Conservation (phyloP, 1,284 basidiomycete species). For the Heterobasidion annosum region DNA sequence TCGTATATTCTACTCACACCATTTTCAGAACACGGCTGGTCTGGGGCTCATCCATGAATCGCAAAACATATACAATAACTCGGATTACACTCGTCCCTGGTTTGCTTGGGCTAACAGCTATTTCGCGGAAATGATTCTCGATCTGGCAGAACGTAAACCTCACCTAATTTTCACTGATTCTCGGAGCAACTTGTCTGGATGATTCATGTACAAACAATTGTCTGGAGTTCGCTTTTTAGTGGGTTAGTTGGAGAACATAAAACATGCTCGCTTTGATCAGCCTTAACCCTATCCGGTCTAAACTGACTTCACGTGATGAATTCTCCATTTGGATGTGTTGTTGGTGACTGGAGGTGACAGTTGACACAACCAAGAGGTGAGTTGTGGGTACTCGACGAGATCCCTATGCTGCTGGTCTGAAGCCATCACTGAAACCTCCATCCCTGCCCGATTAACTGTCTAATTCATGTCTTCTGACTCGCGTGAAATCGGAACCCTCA, state of each 20-base stretch:
- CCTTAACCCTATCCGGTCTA: background rate
- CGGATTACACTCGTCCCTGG: conserved; percentile 66
- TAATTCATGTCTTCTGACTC: conserved; percentile 43
- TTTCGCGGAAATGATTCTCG: conserved; percentile 72
- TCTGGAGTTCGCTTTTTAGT: background rate
- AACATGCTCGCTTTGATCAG: background rate
- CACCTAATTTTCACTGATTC: conserved; percentile 48
- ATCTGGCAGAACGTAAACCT: conserved; percentile 66
- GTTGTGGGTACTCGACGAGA: no score
- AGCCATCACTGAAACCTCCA: no score
- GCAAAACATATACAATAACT: conserved; percentile 48
- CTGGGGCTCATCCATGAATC: conserved; percentile 77
- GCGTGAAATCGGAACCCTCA: conserved; percentile 85
- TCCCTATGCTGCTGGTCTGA: no score
- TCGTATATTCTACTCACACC: background rate
- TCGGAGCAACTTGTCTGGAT: conserved; percentile 14
- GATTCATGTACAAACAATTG: background rate
- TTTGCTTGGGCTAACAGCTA: conserved; percentile 81
- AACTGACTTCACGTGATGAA: background rate
- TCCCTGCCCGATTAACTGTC: background rate
- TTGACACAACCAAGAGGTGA: no score
- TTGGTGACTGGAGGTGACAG: background rate
- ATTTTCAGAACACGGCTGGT: conserved; percentile 52
- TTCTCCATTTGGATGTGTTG: background rate
- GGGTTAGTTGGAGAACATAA: background rate